A percentile compares a stretch with the other conserved stretches of the same genome.
Conservation (phyloP, 257 asterid genomes). For the Nicotiana obtusifolia region DNA sequence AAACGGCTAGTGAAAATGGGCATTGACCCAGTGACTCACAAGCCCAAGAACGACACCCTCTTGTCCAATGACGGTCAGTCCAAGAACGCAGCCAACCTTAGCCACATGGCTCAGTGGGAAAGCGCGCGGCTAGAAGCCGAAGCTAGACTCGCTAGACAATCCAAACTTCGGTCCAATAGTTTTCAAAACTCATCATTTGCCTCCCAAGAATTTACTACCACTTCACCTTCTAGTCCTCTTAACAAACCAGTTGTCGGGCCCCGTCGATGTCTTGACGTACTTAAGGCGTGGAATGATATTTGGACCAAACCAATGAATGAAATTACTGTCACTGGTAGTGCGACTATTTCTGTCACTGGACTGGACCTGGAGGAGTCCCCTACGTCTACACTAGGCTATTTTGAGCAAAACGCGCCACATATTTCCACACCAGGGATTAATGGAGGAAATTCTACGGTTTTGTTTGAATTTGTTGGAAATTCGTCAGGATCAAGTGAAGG, state of each 20-base stretch:
- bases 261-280: slow-evolving; percentile 39
- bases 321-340: slow-evolving; percentile 1
- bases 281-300: slow-evolving; percentile 50
- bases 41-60: slow-evolving; percentile 68
- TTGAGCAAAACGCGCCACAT: slow-evolving; percentile 24
- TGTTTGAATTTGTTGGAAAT: slow-evolving; percentile 37
- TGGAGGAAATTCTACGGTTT: slow-evolving; percentile 30
- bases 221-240: slow-evolving; percentile 30
- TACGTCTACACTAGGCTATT: slow-evolving; percentile 57
- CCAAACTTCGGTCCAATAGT: slow-evolving; percentile 49
- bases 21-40: slow-evolving; percentile 85
- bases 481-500: slow-evolving; percentile 44
- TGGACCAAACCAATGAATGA: slow-evolving; percentile 33
- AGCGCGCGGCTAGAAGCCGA: slow-evolving; percentile 96
- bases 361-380: slow-evolving; percentile 64
- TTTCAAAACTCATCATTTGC: slow-evolving; percentile 16
- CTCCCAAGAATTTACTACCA: slow-evolving; percentile 31
- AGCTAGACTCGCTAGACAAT: slow-evolving; percentile 66
- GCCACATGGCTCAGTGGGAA: slow-evolving; percentile 99
- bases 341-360: slow-evolving; percentile 17
- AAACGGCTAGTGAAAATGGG: slow-evolving; percentile 77
- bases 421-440: slow-evolving; percentile 31
- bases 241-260: slow-evolving; percentile 22
- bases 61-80: slow-evolving; percentile 60
- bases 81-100: slow-evolving; percentile 67